A percentile compares a stretch with the other conserved stretches of the same genome.
These are phyloP conservation scores for Trichoderma sp. DNA, from an alignment of 2,329 filamentous ascomycete species.

Conservation along the genomic window DNA sequence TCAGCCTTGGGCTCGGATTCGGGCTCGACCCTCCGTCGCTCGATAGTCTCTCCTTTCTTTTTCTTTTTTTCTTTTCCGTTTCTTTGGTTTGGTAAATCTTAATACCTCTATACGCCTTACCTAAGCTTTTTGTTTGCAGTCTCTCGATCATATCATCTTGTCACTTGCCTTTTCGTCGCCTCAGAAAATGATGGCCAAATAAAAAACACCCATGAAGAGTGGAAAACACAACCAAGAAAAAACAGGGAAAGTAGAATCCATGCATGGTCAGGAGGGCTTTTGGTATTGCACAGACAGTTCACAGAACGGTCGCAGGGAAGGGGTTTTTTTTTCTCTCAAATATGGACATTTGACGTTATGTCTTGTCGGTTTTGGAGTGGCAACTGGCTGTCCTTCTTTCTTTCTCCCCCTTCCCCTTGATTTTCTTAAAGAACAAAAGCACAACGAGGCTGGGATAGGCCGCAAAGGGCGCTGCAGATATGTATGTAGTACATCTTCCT, in stretches of 20 bases:
- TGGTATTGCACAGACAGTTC: neutral
- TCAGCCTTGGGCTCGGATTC: neutral
- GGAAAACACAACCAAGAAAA: neutral
- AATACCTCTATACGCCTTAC: slow-evolving; percentile 6
- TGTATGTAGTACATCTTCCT: slow-evolving; percentile 10
- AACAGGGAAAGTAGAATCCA: neutral
- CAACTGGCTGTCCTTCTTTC: neutral
- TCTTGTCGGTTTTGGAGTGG: neutral
- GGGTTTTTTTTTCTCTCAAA: neutral
- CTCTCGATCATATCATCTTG: neutral
- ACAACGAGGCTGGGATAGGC: neutral
- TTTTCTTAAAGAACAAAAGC: neutral
- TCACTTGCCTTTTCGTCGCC: neutral
- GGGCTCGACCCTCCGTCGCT: neutral
- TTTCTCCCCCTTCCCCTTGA: neutral
- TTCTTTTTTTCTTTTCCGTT: neutral
- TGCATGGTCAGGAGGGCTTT: neutral
- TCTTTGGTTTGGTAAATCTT: neutral
- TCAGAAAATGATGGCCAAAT: neutral
- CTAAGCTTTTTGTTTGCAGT: slow-evolving; percentile 16
- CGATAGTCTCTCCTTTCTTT: too few relatives aligned
- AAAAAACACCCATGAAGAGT: neutral
- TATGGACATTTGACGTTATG: neutral
- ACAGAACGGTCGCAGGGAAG: neutral
- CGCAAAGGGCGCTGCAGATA: neutral